A percentile compares a stretch with the other conserved stretches of the same genome.
These are phyloP conservation scores for Amanita fuliginea DNA, from an alignment of 768 basidiomycete species.

Conservation along the genomic window DNA sequence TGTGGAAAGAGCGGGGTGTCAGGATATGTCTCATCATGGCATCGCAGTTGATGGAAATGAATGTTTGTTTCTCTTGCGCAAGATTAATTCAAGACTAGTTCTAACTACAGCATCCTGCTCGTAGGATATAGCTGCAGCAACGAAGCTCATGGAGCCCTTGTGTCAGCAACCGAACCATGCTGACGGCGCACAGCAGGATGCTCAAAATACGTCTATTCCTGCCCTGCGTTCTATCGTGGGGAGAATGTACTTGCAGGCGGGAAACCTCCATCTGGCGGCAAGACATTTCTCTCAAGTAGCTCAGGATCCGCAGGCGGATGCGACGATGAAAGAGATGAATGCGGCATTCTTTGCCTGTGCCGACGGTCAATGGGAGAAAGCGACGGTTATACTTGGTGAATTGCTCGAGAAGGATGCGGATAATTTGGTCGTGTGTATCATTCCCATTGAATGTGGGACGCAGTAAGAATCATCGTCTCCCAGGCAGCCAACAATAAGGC, in stretches of 20 bases:
- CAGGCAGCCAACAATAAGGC: conserved; percentile 72
- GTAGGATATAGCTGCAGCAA: conserved; percentile 63
- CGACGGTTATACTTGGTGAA: conserved; percentile 30
- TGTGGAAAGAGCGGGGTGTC: conserved; percentile 80
- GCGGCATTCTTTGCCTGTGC: conserved; percentile 55
- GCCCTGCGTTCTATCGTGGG: conserved; percentile 60
- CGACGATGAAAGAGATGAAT: conserved; percentile 48
- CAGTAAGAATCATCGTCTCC: background rate
- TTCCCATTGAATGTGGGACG: background rate
- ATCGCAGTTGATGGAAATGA: conserved; percentile 78
- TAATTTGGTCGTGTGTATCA: conserved; percentile 38
- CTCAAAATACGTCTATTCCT: conserved; percentile 25
- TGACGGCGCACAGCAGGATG: background rate
- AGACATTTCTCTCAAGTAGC: conserved; percentile 45
- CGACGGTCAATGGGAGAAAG: conserved; percentile 57
- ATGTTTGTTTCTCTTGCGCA: conserved; percentile 29
- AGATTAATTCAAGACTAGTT: background rate
- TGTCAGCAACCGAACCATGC: conserved; percentile 26
- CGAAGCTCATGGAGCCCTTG: conserved; percentile 57
- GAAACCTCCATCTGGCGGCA: conserved; percentile 48
- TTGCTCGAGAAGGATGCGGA: conserved; percentile 43
- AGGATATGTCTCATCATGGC: conserved; percentile 71
- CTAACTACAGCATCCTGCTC: background rate
- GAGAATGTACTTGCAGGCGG: conserved; percentile 66
- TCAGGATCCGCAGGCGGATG: conserved; percentile 28